Evolutionary conservation across 371 early-diverging fungal species (phyloP), one percentile per base, ranked within the genome.

Genomic region (Mortierella sp.): DNA sequence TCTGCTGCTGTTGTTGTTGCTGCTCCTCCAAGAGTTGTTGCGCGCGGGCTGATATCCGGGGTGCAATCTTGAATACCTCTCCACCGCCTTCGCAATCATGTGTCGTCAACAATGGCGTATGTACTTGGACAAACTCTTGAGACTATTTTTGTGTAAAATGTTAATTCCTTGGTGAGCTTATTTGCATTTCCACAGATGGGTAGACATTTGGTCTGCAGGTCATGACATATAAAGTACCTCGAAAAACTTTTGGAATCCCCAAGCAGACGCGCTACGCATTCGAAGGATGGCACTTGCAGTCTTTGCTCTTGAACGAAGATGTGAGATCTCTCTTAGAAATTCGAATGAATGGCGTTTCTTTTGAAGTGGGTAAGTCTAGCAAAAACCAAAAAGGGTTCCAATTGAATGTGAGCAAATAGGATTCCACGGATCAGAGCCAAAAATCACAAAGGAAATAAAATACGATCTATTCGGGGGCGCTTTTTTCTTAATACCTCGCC

Each of bases 41-140:
- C 20, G 68, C 62, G 51, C 73, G 64, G 18, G 69, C 69, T 18
- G 75, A 75, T 71, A 75, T 80, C 72, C 72, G 80, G 16, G 80
- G 80, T 20, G 83, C 72, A 0, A 93, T 87, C 52, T 86, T 81
- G 76, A 97, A 97, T 1, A 93, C 94, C 79, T 96, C 96, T 11
- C 97, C 96, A n/a, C 93, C 98, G 14, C 97, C 98, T 77, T 97
- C 97, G 85, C 97, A 97, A 75, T 97, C 97, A 72, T 92, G 89
- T 14, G 94, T 87, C 1, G 97, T 97, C 72, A 97, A 62, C 1
- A 95, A 85, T 1, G 97, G 97, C 9, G 97, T 96, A 64, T 96
- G 92, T 47, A 96, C 86, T 57, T 94, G 90, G 5, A 91, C 73
- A 72, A 96, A 97, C 60, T 94, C 92, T 78, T 94, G 87, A 1